Percentiles rank a stretch among this genome's conserved stretches.
Evolutionary conservation across 2,329 filamentous ascomycete genomes (phyloP).

Genomic region (Alternaria incomplexa): DNA sequence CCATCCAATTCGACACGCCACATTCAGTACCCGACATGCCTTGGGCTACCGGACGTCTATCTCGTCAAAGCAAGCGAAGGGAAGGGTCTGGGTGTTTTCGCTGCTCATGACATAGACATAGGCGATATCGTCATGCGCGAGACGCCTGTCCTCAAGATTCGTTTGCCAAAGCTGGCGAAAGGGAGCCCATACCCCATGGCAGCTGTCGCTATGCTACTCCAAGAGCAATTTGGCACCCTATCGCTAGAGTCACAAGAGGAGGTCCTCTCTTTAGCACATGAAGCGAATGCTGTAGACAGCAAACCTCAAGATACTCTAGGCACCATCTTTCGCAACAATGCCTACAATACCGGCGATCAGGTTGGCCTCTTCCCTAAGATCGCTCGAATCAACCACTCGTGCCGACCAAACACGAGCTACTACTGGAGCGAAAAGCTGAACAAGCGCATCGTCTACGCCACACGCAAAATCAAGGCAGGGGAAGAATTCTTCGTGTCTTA

Average conservation of each 20-base stretch:
- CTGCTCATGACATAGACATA: conserved; percentile 42
- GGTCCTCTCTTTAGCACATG: conserved; percentile 37
- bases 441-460: conserved; percentile 45
- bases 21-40: conserved; percentile 26
- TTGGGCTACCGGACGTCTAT: conserved; percentile 32
- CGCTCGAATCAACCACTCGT: conserved; percentile 47
- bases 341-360: conserved; percentile 40
- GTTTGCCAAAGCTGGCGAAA: conserved; percentile 33
- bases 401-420: conserved; percentile 46
- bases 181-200: conserved; percentile 36
- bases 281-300: conserved; percentile 26
- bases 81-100: conserved; percentile 54
- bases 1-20: conserved; percentile 18
- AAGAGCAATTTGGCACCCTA: conserved; percentile 32
- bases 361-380: conserved; percentile 45
- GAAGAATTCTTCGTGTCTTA: conserved; percentile 52
- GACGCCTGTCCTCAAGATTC: conserved; percentile 44
- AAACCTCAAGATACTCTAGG: conserved; percentile 28
- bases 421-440: conserved; percentile 43
- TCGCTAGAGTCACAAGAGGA: conserved; percentile 26
- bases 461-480: conserved; percentile 44
- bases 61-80: conserved; percentile 41
- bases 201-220: conserved; percentile 28
- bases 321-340: conserved; percentile 46
- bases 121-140: conserved; percentile 52